Percentiles rank a stretch among this genome's conserved stretches.
These are phyloP conservation scores for Cetradonia linearis DNA, from an alignment of 495 filamentous ascomycete species.

Conservation along the genomic window DNA sequence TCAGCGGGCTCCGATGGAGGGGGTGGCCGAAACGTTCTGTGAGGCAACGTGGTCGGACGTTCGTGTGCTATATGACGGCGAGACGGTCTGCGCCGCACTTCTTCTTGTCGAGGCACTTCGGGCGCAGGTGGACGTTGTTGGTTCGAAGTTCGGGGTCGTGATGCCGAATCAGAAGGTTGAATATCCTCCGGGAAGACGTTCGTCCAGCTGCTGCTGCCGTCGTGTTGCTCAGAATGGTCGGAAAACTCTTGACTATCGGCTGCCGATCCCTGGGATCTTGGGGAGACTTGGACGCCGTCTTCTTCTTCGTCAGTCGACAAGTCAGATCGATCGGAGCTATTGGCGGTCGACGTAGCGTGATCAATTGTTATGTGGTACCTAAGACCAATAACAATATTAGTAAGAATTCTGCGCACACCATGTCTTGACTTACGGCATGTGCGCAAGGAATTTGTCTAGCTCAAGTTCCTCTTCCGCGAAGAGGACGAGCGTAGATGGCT, in stretches of 20 bases:
- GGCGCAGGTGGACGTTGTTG: slow-evolving; percentile 28
- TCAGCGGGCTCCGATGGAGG: slow-evolving; percentile 44
- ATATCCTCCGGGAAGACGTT: slow-evolving; percentile 50
- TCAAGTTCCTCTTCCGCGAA: slow-evolving; percentile 21
- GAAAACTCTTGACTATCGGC: slow-evolving; percentile 42
- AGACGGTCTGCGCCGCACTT: slow-evolving; percentile 34
- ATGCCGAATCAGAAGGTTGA: slow-evolving; percentile 77
- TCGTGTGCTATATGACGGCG: slow-evolving; percentile 36
- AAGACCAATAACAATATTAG: slow-evolving; percentile 16
- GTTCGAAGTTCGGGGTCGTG: slow-evolving; percentile 46
- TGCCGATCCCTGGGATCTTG: slow-evolving; percentile 35
- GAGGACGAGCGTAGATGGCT: slow-evolving; percentile 24
- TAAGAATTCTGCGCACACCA: background rate
- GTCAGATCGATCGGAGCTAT: slow-evolving; percentile 25
- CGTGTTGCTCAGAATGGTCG: slow-evolving; percentile 44
- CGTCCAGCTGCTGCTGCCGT: slow-evolving; percentile 31
- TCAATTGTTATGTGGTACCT: slow-evolving; percentile 45
- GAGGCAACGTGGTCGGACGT: slow-evolving; percentile 27
- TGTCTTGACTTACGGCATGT: slow-evolving; percentile 24
- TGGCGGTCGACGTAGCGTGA: slow-evolving; percentile 26
- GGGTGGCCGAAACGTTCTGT: slow-evolving; percentile 36
- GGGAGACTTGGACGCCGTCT: slow-evolving; percentile 42
- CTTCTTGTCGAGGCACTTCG: slow-evolving; percentile 35
- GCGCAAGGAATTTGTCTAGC: slow-evolving; percentile 20
- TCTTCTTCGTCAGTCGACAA: slow-evolving; percentile 41